Conservation (phyloP, 257 asterid species). For the Solanum verrucosum region DNA sequence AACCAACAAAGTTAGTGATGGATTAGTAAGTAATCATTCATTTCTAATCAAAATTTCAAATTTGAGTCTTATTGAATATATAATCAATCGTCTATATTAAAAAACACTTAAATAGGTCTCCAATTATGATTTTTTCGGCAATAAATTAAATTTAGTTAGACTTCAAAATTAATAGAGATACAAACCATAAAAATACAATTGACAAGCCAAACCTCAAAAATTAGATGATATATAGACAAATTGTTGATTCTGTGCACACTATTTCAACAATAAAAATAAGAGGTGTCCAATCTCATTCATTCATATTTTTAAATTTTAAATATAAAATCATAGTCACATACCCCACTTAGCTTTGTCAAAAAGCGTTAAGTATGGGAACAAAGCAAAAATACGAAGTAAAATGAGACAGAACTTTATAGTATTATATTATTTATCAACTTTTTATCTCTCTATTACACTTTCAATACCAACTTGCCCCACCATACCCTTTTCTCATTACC, state of each 20-base stretch:
- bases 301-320: background rate
- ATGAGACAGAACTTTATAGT: background rate
- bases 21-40: background rate
- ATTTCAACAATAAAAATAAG: background rate
- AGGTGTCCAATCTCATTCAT: background rate
- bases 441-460: constrained; percentile 1
- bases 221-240: background rate
- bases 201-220: background rate
- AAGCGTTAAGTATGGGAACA: background rate
- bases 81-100: background rate
- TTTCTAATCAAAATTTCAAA: background rate
- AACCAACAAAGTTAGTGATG: rapidly evolving
- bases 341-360: background rate
- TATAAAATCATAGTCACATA: background rate
- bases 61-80: background rate
- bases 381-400: background rate
- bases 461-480: constrained; percentile 6
- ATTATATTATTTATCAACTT: constrained; percentile 1
- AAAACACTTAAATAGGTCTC: background rate
- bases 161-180: background rate
- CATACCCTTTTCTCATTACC: background rate
- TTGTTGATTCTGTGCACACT: background rate
- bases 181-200: background rate
- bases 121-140: background rate
- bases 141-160: background rate